Evolutionary conservation across 106 monocot species (phyloP).

Genomic region (Cymbidium sinense): DNA sequence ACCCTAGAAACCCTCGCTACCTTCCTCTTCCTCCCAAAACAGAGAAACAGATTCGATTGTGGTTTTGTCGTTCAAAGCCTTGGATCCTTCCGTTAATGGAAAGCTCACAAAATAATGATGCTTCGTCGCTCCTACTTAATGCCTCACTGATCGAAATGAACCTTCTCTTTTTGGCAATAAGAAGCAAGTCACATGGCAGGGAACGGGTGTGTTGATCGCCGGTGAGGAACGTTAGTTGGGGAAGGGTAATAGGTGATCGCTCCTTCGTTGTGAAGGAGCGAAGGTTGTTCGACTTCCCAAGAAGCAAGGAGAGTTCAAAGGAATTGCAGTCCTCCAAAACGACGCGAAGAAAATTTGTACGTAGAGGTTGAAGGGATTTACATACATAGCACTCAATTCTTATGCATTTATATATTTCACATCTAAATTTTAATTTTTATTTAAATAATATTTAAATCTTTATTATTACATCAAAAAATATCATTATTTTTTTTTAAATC

Average conservation of each 20-base stretch:
- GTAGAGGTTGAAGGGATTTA: not conserved
- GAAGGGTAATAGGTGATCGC: not conserved
- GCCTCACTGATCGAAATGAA: not conserved
- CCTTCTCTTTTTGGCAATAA: not conserved
- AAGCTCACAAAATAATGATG: not conserved
- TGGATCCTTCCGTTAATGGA: not conserved
- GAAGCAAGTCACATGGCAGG: not conserved
- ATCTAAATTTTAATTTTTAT: too few species aligned
- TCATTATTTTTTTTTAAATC: too few species aligned
- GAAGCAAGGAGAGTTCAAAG: not conserved
- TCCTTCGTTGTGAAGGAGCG: not conserved
- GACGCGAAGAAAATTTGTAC: not conserved
- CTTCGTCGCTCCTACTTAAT: not conserved
- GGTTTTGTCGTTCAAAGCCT: not conserved
- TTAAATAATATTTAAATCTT: too few species aligned
- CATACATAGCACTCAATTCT: too few species aligned
- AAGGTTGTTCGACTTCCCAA: not conserved
- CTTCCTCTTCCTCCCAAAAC: not conserved
- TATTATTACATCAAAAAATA: too few species aligned
- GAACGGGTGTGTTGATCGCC: not conserved
- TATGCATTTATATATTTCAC: too few species aligned
- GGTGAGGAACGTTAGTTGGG: not conserved
- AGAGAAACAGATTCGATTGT: not conserved
- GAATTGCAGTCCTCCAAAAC: not conserved
- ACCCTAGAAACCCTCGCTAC: not conserved